A percentile compares a stretch with the other conserved stretches of the same genome.
These are phyloP conservation scores for Monilinia fructicola DNA, from an alignment of 2,329 filamentous ascomycete genomes.

Conservation along the genomic window DNA sequence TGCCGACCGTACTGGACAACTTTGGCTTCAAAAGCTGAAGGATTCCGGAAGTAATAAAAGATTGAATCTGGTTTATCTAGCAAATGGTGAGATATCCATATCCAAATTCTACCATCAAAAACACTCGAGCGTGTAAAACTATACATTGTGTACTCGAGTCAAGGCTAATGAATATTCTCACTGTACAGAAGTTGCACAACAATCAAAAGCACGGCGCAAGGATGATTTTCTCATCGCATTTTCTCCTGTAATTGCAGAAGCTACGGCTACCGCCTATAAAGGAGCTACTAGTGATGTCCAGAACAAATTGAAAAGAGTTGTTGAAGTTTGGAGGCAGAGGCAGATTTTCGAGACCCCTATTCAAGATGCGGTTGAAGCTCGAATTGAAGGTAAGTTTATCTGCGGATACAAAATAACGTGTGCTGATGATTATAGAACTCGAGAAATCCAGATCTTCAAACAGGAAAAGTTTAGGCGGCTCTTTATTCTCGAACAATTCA, in stretches of 20 bases:
- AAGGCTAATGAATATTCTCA: slow-evolving; percentile 31
- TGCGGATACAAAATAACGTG: not conserved
- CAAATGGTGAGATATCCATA: slow-evolving; percentile 68
- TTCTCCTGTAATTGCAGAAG: slow-evolving; percentile 87
- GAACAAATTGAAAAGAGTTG: slow-evolving; percentile 79
- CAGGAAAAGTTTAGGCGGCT: slow-evolving; percentile 58
- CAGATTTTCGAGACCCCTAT: slow-evolving; percentile 80
- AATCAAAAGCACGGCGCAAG: slow-evolving; percentile 89
- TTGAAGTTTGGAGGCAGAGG: slow-evolving; percentile 91
- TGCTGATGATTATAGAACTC: slow-evolving; percentile 50
- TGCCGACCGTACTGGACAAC: slow-evolving; percentile 84
- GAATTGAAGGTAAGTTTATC: slow-evolving; percentile 66
- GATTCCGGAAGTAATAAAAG: slow-evolving; percentile 84
- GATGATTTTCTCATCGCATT: slow-evolving; percentile 92
- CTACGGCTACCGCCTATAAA: slow-evolving; percentile 86
- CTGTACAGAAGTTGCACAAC: slow-evolving; percentile 81
- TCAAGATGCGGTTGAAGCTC: slow-evolving; percentile 75
- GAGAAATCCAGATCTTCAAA: slow-evolving; percentile 58
- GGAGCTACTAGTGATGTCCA: slow-evolving; percentile 84
- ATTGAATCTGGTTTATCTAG: slow-evolving; percentile 88
- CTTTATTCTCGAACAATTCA: slow-evolving; percentile 64
- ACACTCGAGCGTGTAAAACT: not conserved
- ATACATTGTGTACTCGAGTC: slow-evolving; percentile 25
- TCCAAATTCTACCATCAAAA: slow-evolving; percentile 29
- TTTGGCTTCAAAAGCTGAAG: slow-evolving; percentile 88